Evolutionary conservation across 257 asterid genomes (phyloP), one percentile per base, ranked within the genome.

Genomic region (Echites panduratus): DNA sequence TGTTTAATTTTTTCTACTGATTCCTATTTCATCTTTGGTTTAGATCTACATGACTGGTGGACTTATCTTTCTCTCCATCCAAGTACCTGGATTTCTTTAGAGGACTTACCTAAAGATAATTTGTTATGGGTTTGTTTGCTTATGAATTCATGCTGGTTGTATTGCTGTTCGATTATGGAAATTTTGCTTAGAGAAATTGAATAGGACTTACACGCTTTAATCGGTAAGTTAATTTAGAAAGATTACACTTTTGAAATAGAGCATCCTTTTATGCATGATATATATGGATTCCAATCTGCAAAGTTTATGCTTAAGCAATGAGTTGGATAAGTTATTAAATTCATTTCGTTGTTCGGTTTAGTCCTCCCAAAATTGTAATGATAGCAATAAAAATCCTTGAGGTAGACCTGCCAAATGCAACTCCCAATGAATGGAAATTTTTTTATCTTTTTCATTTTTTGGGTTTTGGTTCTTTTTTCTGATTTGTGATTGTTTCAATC

Each of bases 111-210:
- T n/a, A n/a, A n/a, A n/a, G n/a, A n/a, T n/a, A n/a, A n/a, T n/a
- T n/a, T n/a, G n/a, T n/a, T n/a, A n/a, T n/a, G n/a, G n/a, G n/a
- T n/a, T n/a, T n/a, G n/a, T n/a, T n/a, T n/a, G n/a, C n/a, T n/a
- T n/a, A n/a, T n/a, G n/a, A n/a, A n/a, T n/a, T n/a, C n/a, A n/a
- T n/a, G n/a, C n/a, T n/a, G n/a, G n/a, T n/a, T n/a, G n/a, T n/a
- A n/a, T n/a, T n/a, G n/a, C n/a, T n/a, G n/a, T n/a, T n/a, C n/a
- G n/a, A n/a, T n/a, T n/a, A n/a, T n/a, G n/a, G n/a, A n/a, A n/a
- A n/a, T n/a, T n/a, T n/a, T n/a, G n/a, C n/a, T n/a, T n/a, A n/a
- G 97, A 78, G 97, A 94, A 84, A 91, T 94, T 77, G 97, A 94
- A 73, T 97, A 88, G 73, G 88, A 79, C 76, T 80, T 94, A 49